phyloP scores from a whole-genome alignment of 2,329 filamentous ascomycete species.

The Cladophialophora carrionii region DNA sequence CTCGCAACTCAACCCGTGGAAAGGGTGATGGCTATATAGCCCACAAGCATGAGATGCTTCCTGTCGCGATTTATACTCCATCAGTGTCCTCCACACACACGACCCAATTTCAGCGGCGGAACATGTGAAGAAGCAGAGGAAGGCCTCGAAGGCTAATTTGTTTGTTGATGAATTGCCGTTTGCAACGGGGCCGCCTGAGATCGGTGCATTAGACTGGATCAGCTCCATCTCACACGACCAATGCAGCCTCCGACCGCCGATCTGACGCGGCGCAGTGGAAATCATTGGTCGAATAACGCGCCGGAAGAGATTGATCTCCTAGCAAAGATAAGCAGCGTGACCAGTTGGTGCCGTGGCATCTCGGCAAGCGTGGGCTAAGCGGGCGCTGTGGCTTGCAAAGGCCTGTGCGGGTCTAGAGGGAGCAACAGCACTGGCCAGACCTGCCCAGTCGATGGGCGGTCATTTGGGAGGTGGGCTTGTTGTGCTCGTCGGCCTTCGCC shows the following conservation, averaged over 20 bases:
- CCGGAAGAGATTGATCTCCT: conserved; percentile 17
- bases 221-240: neutral
- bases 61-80: neutral
- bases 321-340: conserved; percentile 4
- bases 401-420: neutral
- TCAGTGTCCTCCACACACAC: neutral
- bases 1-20: neutral
- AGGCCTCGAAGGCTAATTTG: conserved; percentile 14
- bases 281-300: conserved; percentile 9
- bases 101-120: conserved; percentile 6
- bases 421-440: neutral
- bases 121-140: neutral
- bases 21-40: neutral
- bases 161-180: conserved; percentile 24
- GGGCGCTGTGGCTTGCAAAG: neutral
- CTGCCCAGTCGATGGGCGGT: neutral
- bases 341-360: conserved; percentile 6
- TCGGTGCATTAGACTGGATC: neutral
- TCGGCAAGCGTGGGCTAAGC: neutral
- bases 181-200: conserved; percentile 11
- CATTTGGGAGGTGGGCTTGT: neutral
- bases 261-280: neutral
- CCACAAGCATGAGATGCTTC: neutral
- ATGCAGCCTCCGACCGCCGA: neutral
- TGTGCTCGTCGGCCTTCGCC: neutral